Percentiles rank a stretch among this genome's conserved stretches.
These are phyloP conservation scores for Lolium multiflorum DNA, from an alignment of 176 grass and related monocot species.

Conservation along the genomic window DNA sequence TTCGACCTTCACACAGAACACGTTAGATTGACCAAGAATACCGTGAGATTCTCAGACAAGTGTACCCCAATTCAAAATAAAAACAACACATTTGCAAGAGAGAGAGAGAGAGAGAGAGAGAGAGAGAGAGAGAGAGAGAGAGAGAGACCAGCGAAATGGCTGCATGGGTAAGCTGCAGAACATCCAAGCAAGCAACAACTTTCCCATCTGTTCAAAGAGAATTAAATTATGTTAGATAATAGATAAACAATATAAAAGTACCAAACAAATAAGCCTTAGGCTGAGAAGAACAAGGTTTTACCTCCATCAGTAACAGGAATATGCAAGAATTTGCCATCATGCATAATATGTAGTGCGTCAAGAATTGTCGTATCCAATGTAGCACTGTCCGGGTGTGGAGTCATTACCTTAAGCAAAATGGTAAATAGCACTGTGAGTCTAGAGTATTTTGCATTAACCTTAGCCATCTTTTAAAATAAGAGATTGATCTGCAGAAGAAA, in stretches of 20 bases:
- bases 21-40: constrained; percentile 24
- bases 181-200: constrained; percentile 92
- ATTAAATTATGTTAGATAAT: constrained; percentile 25
- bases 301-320: constrained; percentile 95
- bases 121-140: background rate
- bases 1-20: constrained; percentile 63
- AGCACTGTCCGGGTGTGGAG: constrained; percentile 74
- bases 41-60: background rate
- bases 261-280: background rate
- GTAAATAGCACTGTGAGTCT: constrained; percentile 30
- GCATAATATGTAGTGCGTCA: constrained; percentile 93
- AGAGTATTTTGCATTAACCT: constrained; percentile 33
- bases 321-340: constrained; percentile 95
- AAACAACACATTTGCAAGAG: background rate
- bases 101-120: background rate
- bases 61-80: background rate
- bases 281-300: constrained; percentile 42
- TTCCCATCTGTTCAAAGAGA: constrained; percentile 59
- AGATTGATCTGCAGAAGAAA: constrained; percentile 46
- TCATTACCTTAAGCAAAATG: constrained; percentile 83
- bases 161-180: constrained; percentile 96
- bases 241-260: constrained; percentile 38
- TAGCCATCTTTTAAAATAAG: constrained; percentile 15
- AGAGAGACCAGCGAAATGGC: constrained; percentile 87
- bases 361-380: constrained; percentile 88